Evolutionary conservation across 2,329 filamentous ascomycete species (phyloP), one percentile per base, ranked within the genome.

Genomic region (Fusarium sp.): DNA sequence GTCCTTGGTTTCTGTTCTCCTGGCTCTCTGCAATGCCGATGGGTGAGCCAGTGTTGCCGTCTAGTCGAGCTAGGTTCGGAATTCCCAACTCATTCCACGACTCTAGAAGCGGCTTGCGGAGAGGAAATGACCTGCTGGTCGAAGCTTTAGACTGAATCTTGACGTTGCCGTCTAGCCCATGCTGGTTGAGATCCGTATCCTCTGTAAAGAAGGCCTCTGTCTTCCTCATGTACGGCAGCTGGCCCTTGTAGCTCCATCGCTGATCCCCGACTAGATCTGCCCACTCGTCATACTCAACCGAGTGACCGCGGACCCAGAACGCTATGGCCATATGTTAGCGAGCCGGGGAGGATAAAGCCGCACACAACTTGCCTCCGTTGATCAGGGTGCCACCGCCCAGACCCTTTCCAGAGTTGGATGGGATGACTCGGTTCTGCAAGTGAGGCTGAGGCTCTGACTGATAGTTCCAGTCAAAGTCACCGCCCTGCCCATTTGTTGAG

Each of bases 231-330:
- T 31, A 31, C 11, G 78, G 78, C 13, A 79, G 71, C 27, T 83
- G 73, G 9, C 75, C 75, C 4, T 79, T 68, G 52, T 79, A 81
- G 55, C 75, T 76, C 74, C 82, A 85, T 3, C 72, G 68, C 1
- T 75, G 42, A 48, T 84, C 80, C 1, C 41, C 45, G 31, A 72
- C 61, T 13, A 67, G 17, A 13, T 65, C 33, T 17, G 69, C 49
- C 81, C 80, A 83, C 41, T 75, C 71, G 19, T 83, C 75, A n/a
- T 78, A 83, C 58, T 82, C 80, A 6, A 69, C 65, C 3, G 71
- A 68, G 27, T 75, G 72, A 3, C 80, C 80, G 29, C 80, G 78
- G 19, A 77, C 77, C 73, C 79, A 80, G 6, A 70, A 71, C 6
- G 75, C 76, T 70, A 13, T 7, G 6, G 4, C 1, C 10, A 31